Base-by-base conservation (phyloP, 306 rosid species). In the Leucaena leucocephala region DNA sequence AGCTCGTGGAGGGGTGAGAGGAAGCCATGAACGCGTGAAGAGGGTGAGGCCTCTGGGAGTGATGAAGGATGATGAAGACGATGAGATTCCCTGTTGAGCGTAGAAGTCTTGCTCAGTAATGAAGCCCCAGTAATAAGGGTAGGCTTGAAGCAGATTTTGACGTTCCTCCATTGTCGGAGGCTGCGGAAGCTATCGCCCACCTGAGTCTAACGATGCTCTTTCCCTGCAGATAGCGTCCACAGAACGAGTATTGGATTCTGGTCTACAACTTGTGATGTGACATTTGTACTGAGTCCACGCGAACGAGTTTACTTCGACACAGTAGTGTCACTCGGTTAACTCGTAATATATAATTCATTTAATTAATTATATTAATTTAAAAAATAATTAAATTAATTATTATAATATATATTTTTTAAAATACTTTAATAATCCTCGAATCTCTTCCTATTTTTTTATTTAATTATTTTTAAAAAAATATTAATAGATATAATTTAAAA, bases 21-120 rank as follows among this genome's bases (percentile, higher is more conserved):
- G 94, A 27, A 90, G 90, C 94, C 94, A 90, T 65, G 85, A 87
- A 21, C 94, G 84, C 36, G 85, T 90, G 89, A 88, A 86, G 80
- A 90, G 94, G 55, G 82, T 78, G 64, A 90, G 69, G 79, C 91
- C 91, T 49, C 89, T 76, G 15, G 91, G 91, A 0, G 90, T 65
- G 65, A 89, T 81, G 85, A 72, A 90, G 85, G 50, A 82, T 69
- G 91, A 76, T 3, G 76, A 62, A 2, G 88, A 82, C 36, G 76
- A 80, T 59, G 54, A 38, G 78, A 90, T 84, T 61, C 86, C 81
- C 14, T 88, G 82, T 17, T 69, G 78, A 0, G 42, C 12, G 81
- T 82, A 84, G 87, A 82, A 86, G n/a, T 81, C 84, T 83, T 90
- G 84, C 69, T 90, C 94, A 1, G 87, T 72, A n/a, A 79, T 90